A percentile compares a stretch with the other conserved stretches of the same genome.
These are phyloP conservation scores for Fusarium multiceps DNA, from an alignment of 2,329 filamentous ascomycete species.

Conservation along the genomic window DNA sequence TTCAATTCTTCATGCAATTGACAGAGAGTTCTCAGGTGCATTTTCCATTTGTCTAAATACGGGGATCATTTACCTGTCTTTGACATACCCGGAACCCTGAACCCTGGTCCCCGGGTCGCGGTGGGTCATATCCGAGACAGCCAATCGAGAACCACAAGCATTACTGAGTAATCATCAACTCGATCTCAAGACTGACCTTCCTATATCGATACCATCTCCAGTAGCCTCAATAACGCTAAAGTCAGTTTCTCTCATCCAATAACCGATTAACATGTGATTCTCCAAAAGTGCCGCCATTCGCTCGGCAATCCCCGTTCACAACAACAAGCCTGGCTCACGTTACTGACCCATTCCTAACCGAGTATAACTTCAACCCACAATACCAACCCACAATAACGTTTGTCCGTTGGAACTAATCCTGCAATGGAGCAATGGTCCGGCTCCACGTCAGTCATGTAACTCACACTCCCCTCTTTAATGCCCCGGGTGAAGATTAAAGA, in stretches of 20 bases:
- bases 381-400: not conserved
- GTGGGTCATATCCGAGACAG: not conserved
- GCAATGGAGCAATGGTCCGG: not conserved
- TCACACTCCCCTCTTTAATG: not conserved
- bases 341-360: not conserved
- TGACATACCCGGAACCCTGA: not conserved
- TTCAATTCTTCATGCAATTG: accelerated
- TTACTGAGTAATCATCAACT: not conserved
- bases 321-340: not conserved
- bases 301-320: not conserved
- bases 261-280: not conserved
- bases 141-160: not conserved
- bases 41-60: not conserved
- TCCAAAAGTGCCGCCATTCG: not conserved
- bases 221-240: not conserved
- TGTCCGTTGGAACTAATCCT: not conserved
- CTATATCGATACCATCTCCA: not conserved
- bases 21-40: accelerated
- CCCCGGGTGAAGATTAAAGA: not conserved
- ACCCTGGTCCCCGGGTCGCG: not conserved
- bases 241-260: not conserved
- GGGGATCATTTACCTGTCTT: not conserved
- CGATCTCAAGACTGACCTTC: not conserved
- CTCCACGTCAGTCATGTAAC: not conserved
- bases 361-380: slow-evolving; percentile 1